Base-by-base conservation (phyloP, 805 yeast genomes). In the Lipomyces spencermartinsiae region DNA sequence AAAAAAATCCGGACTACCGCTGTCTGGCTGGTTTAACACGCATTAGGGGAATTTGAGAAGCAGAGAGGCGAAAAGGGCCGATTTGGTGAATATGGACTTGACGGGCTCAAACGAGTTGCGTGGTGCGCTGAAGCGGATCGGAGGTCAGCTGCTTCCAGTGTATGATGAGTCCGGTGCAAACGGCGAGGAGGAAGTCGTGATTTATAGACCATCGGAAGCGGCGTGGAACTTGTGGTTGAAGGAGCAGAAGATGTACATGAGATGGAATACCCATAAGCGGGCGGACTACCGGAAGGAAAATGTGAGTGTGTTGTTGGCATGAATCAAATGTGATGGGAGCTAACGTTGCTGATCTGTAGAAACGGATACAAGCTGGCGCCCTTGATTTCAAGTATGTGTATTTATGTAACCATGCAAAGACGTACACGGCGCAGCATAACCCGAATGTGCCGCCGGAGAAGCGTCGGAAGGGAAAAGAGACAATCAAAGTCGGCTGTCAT, bases 401-500 rank as follows among this genome's bases (percentile, higher is more conserved):
- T 53, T 61, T 63, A 25, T 66, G 70, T 66, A 66, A 66, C 35
- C 70, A 63, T 57, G 70, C 70, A 16, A 66, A 63, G 46, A 46
- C 59, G 16, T 66, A 66, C 57, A 63, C 67, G 2, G 37, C 70
- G 22, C 70, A 66, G 35, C 70, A 66, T 33, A 66, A 66, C 19
- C 70, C 70, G n/a, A 62, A 55, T 8, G 64, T 66, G 8, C 70
- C 70, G 31, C 61, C 55, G 7, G 70, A 66, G 34, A 66, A 63
- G 54, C 70, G 64, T 14, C 64, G 70, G 53, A 59, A 60, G 25
- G 70, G 70, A 34, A 66, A 66, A 37, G 70, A 66, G 43, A 63
- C 70, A 16, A 66, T 66, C 66, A 66, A 66, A 39, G 70, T 66
- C n/a, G 70, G 67, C 54, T 66, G 70, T 55, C 70, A 66, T 29